Conservation (phyloP, 768 basidiomycete species). For the Crepidotus variabilis region DNA sequence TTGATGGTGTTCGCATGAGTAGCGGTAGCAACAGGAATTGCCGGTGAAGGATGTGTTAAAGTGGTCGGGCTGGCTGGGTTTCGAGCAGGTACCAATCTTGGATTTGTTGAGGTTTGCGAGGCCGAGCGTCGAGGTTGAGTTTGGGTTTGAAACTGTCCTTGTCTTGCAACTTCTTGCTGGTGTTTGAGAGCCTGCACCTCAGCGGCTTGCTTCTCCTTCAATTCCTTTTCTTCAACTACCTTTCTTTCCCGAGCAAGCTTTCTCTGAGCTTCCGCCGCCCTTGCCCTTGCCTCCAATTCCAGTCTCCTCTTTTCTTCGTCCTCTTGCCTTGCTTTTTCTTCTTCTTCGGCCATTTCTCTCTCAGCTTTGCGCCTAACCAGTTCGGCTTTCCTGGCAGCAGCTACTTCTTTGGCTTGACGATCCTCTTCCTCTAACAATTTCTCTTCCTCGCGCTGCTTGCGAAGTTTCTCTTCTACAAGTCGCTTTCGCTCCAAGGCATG, state of each 20-base stretch:
- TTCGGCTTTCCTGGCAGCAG: constrained; percentile 13
- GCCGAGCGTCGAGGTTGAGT: background rate
- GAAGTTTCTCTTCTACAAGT: constrained; percentile 10
- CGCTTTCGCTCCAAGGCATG: constrained; percentile 7
- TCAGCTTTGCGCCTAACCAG: constrained; percentile 7
- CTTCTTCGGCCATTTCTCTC: constrained; percentile 12
- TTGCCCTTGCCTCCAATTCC: background rate
- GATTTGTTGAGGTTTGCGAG: background rate
- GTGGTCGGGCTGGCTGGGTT: background rate
- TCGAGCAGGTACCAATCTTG: background rate
- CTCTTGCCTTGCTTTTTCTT: constrained; percentile 1
- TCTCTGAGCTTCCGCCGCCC: background rate
- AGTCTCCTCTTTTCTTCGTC: too few species aligned
- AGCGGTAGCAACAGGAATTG: background rate
- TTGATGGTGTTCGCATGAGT: background rate
- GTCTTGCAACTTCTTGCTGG: background rate
- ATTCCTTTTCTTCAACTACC: background rate
- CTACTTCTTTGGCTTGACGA: constrained; percentile 2
- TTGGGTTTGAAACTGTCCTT: background rate
- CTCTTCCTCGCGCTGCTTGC: constrained; percentile 9
- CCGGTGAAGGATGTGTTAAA: background rate
- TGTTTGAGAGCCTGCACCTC: background rate
- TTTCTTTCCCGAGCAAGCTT: background rate
- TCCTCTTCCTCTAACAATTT: constrained; percentile 5
- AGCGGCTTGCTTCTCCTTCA: background rate